Evolutionary conservation across 164 flowering plant genomes (phyloP).

Genomic region (Liquidambar formosana): DNA sequence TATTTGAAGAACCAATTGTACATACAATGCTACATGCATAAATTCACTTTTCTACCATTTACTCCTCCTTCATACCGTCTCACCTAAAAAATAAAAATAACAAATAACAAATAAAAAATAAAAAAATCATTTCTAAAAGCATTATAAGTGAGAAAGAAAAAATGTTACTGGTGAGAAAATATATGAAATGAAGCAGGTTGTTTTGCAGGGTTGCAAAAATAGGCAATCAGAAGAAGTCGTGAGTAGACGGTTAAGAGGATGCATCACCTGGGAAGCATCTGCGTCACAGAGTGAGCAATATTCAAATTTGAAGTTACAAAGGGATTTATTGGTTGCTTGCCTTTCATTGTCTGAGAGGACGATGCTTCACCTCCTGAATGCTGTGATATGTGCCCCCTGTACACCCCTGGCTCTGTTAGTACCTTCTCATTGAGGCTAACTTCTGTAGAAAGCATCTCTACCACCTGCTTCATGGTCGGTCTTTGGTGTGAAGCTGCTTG

Average conservation of each 20-base stretch:
- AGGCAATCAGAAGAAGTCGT: background rate
- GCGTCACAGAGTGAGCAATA: conserved; percentile 24
- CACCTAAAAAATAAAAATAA: no score
- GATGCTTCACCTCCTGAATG: conserved; percentile 19
- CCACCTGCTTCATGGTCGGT: conserved; percentile 77
- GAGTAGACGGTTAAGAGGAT: background rate
- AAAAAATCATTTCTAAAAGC: background rate
- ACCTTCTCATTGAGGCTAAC: conserved; percentile 49
- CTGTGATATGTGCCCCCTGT: conserved; percentile 20
- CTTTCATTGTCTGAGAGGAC: conserved; percentile 29
- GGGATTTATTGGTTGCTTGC: conserved; percentile 25
- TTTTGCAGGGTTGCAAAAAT: no score
- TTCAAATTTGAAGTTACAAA: conserved; percentile 22
- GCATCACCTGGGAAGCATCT: conserved; percentile 62
- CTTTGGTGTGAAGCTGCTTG: conserved; percentile 66
- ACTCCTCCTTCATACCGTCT: no score
- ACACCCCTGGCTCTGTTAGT: conserved; percentile 62
- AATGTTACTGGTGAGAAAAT: no score
- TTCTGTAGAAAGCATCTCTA: conserved; percentile 67
- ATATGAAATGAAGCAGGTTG: background rate
- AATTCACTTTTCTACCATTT: no score
- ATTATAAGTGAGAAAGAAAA: background rate
- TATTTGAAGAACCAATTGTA: no score
- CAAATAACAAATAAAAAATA: no score
- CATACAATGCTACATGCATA: no score